phyloP scores from a whole-genome alignment of 2,329 filamentous ascomycete species.

The Aspergillus fumigatiaffinis region DNA sequence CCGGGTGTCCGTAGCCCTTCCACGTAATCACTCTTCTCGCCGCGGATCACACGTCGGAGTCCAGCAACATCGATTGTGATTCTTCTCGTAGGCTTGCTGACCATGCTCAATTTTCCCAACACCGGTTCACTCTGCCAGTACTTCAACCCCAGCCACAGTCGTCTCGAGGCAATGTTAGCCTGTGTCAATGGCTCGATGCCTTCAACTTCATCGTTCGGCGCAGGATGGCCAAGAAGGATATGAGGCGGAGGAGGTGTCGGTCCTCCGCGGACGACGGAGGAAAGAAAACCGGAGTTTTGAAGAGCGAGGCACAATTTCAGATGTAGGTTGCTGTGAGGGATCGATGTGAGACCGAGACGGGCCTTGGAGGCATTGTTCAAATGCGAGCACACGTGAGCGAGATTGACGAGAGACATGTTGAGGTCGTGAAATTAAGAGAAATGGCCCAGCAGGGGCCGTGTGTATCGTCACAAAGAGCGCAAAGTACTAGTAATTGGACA shows the following conservation, averaged over 20 bases:
- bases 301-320: conserved; percentile 70
- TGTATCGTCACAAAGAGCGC: not conserved
- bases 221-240: conserved; percentile 50
- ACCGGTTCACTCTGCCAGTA: conserved; percentile 84
- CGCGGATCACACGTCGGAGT: conserved; percentile 64
- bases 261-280: conserved; percentile 71
- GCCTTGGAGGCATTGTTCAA: conserved; percentile 83
- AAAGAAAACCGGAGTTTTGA: conserved; percentile 78
- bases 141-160: conserved; percentile 86
- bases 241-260: conserved; percentile 52
- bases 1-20: conserved; percentile 70
- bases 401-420: conserved; percentile 68
- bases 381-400: conserved; percentile 81
- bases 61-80: conserved; percentile 63
- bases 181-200: conserved; percentile 55
- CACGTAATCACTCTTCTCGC: conserved; percentile 62
- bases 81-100: conserved; percentile 71
- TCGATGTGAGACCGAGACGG: conserved; percentile 78
- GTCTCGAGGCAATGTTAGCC: conserved; percentile 67
- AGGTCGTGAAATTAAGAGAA: conserved; percentile 6
- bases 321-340: conserved; percentile 77
- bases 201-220: conserved; percentile 35
- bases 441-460: conserved; percentile 19
- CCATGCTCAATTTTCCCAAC: conserved; percentile 59
- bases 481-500: not conserved